phyloP scores from a whole-genome alignment of 2,329 filamentous ascomycete species.

The Chaetomiaceae sp. region DNA sequence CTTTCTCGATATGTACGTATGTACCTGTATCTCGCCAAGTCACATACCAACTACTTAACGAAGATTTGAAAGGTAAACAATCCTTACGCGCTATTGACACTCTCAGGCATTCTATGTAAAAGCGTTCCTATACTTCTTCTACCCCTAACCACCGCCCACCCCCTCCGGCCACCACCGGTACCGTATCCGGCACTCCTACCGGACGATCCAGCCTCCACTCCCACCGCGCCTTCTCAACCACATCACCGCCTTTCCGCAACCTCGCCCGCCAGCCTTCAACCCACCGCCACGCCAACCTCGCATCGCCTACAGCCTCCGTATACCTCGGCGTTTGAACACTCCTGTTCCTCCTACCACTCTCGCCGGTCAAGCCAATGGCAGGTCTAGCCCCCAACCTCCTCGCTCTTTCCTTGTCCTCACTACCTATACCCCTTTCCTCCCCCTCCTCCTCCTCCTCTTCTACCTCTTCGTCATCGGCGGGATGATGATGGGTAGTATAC shows the following conservation, averaged over 20 bases:
- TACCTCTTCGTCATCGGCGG: not conserved
- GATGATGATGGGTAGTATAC: not conserved
- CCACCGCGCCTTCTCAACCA: slow-evolving; percentile 34
- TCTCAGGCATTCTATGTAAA: too few species aligned
- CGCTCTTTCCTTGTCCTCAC: not conserved
- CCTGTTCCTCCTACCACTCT: not conserved
- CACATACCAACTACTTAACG: too few species aligned
- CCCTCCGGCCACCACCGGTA: slow-evolving; percentile 5
- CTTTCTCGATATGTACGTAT: too few species aligned
- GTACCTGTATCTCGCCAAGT: too few species aligned
- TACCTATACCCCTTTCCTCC: too few species aligned
- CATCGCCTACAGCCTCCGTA: slow-evolving; percentile 26
- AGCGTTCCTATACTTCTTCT: too few species aligned
- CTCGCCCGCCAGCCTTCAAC: slow-evolving; percentile 37
- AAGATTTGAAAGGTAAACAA: too few species aligned
- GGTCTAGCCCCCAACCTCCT: not conserved
- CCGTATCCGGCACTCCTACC: not conserved
- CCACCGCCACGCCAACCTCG: slow-evolving; percentile 36
- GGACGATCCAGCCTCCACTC: slow-evolving; percentile 29
- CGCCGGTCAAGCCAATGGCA: not conserved
- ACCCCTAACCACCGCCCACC: not conserved
- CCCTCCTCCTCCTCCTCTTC: not conserved
- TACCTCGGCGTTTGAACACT: not conserved
- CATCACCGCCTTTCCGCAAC: slow-evolving; percentile 31
- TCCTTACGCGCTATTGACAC: too few species aligned